Evolutionary conservation across 257 asterid genomes (phyloP).

Genomic region (Solanum chiquidenum): DNA sequence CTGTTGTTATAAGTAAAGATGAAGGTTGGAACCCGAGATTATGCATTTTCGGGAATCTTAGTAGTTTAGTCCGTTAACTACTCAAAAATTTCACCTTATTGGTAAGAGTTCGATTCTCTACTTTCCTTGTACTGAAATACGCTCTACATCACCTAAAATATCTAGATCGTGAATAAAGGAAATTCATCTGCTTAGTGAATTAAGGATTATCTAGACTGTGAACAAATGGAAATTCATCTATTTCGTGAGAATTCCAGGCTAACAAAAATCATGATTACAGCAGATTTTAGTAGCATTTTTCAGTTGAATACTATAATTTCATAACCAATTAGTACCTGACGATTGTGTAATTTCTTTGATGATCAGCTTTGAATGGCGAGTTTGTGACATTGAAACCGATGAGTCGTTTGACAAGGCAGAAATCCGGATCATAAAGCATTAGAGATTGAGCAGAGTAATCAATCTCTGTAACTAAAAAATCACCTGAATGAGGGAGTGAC

Average conservation of each 20-base stretch:
- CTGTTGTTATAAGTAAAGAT: too few relatives aligned
- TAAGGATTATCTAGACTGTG: background rate
- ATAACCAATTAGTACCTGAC: slow-evolving; percentile 27
- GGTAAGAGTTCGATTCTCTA: background rate
- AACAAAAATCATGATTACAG: background rate
- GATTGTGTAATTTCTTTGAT: slow-evolving; percentile 19
- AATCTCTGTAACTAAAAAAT: slow-evolving; percentile 48
- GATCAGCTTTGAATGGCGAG: slow-evolving; percentile 30
- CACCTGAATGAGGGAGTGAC: slow-evolving; percentile 55
- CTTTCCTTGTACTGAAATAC: background rate
- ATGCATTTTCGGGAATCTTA: background rate
- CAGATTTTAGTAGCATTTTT: background rate
- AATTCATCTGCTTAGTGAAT: too few relatives aligned
- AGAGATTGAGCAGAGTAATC: slow-evolving; percentile 41
- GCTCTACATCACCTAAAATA: background rate
- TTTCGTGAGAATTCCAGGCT: background rate
- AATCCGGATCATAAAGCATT: slow-evolving; percentile 42
- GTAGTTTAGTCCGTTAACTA: background rate
- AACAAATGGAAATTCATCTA: background rate
- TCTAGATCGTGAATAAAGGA: background rate
- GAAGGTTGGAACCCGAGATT: background rate
- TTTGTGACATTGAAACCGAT: slow-evolving; percentile 27
- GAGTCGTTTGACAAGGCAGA: slow-evolving; percentile 50
- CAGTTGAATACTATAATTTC: background rate
- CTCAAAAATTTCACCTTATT: too few relatives aligned